Percentiles rank a stretch among this genome's conserved stretches.
Conservation (phyloP, 176 grass and related monocot genomes). For the Poa pratensis region DNA sequence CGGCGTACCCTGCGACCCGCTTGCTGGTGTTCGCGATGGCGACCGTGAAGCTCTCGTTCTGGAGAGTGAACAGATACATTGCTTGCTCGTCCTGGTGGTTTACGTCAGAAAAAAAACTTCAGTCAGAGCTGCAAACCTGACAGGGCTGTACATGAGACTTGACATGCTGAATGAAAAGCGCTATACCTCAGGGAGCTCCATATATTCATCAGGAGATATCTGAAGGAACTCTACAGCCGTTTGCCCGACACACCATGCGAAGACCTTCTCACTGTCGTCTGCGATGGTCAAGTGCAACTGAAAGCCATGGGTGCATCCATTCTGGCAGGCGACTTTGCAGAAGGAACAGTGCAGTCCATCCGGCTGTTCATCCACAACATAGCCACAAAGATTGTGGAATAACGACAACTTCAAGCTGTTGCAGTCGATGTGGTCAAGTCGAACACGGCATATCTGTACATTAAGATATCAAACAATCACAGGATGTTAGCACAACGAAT, state of each 20-base stretch:
- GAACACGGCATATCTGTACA: slow-evolving; percentile 73
- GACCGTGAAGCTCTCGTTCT: slow-evolving; percentile 70
- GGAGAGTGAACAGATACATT: slow-evolving; percentile 89
- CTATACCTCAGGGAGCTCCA: slow-evolving; percentile 47
- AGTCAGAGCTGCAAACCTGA: background rate
- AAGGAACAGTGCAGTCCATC: slow-evolving; percentile 61
- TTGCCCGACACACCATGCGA: slow-evolving; percentile 76
- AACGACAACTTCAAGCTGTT: slow-evolving; percentile 59
- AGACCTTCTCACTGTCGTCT: slow-evolving; percentile 70
- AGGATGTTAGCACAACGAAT: slow-evolving; percentile 23
- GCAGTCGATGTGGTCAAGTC: slow-evolving; percentile 58
- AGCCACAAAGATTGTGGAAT: slow-evolving; percentile 72
- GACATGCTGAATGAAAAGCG: too few relatives aligned
- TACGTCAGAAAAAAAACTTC: slow-evolving; percentile 36
- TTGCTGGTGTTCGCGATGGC: slow-evolving; percentile 72
- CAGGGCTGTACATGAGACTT: too few relatives aligned
- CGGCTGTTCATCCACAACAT: slow-evolving; percentile 53
- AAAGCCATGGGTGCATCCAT: slow-evolving; percentile 60
- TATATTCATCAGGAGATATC: slow-evolving; percentile 85
- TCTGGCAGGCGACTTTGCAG: slow-evolving; percentile 58
- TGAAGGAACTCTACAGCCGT: slow-evolving; percentile 87
- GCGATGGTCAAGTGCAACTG: slow-evolving; percentile 65
- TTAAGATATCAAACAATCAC: slow-evolving; percentile 18
- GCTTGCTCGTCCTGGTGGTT: slow-evolving; percentile 79
- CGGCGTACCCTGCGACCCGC: slow-evolving; percentile 6